phyloP scores from a whole-genome alignment of 306 rosid genomes.

The Lathyrus aphaca region DNA sequence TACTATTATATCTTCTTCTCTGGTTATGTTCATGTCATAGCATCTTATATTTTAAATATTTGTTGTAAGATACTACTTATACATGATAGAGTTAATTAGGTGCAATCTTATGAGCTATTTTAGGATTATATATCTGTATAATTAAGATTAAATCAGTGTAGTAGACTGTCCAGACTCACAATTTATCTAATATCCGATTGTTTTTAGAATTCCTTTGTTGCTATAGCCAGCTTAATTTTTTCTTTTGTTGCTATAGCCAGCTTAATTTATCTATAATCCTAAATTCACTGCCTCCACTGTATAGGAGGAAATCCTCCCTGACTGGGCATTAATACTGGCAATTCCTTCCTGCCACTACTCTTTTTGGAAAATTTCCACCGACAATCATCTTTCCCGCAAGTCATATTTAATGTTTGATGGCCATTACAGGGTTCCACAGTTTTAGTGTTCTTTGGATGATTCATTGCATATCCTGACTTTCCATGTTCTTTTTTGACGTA shows the following conservation, averaged over 20 bases:
- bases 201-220: constrained; percentile 16
- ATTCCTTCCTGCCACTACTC: constrained; percentile 3
- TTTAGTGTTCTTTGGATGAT: constrained; percentile 1
- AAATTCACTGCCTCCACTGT: background rate
- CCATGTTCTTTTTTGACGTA: background rate
- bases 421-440: background rate
- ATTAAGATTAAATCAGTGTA: constrained; percentile 13
- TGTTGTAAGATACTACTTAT: background rate
- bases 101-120: constrained; percentile 1
- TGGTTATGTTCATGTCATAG: constrained; percentile 18
- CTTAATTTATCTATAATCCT: constrained; percentile 8
- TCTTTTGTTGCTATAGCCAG: constrained; percentile 6
- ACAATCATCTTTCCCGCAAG: background rate
- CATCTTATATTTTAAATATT: constrained; percentile 2
- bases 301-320: constrained; percentile 12
- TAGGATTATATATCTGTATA: constrained; percentile 23
- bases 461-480: background rate
- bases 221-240: constrained; percentile 6
- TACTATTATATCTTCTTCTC: constrained; percentile 11
- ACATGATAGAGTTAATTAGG: constrained; percentile 10
- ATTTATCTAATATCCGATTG: background rate
- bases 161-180: background rate
- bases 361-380: background rate
- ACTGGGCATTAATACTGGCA: background rate
- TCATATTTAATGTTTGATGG: background rate